These are phyloP conservation scores for Alternaria metachromatica DNA, from an alignment of 2,329 filamentous ascomycete genomes.

Conservation along the genomic window DNA sequence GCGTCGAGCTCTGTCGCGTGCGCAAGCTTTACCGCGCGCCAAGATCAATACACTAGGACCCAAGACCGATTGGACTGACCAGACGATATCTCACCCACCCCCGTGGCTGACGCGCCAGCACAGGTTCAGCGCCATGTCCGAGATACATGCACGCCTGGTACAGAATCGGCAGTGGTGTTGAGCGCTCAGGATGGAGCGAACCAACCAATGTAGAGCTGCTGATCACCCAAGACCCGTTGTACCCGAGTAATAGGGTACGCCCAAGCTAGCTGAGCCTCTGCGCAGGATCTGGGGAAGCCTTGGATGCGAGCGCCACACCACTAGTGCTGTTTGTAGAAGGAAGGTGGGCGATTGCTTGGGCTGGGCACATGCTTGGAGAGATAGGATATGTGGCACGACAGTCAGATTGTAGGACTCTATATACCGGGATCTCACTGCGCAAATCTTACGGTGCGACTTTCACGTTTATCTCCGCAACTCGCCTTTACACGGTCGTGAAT, in stretches of 20 bases:
- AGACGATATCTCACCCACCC: background rate
- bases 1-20: background rate
- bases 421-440: background rate
- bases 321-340: conserved; percentile 5
- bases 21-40: background rate
- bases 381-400: background rate
- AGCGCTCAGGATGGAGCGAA: background rate
- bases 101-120: background rate
- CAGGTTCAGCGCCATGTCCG: background rate
- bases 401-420: background rate
- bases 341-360: conserved; percentile 6
- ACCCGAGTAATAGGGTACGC: background rate
- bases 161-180: background rate
- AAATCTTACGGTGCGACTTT: background rate
- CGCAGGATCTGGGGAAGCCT: conserved; percentile 1
- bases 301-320: background rate
- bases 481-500: background rate
- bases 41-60: background rate
- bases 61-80: background rate
- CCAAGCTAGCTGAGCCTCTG: background rate
- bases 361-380: conserved; percentile 1
- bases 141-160: background rate
- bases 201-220: background rate
- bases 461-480: background rate
- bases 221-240: background rate